phyloP scores from a whole-genome alignment of 768 basidiomycete species.

The Lactarius hatsudake region DNA sequence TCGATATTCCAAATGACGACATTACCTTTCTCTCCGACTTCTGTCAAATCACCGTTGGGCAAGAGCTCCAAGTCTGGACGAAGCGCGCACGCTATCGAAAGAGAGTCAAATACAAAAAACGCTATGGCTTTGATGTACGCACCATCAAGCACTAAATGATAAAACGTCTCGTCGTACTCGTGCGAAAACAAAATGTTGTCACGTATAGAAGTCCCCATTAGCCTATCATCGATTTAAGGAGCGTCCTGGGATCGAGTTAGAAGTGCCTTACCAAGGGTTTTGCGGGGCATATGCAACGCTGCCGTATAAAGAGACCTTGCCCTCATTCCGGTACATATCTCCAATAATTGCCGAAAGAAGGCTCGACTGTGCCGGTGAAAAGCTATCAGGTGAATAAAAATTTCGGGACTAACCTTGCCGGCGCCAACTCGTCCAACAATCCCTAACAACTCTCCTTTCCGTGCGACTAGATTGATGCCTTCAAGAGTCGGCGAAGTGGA shows the following conservation, averaged over 20 bases:
- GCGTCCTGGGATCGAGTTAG: neutral
- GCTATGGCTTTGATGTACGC: constrained; percentile 5
- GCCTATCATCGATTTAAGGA: constrained; percentile 43
- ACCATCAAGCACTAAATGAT: constrained; percentile 81
- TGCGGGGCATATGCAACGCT: constrained; percentile 82
- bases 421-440: constrained; percentile 87
- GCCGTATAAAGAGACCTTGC: constrained; percentile 66
- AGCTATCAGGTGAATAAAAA: constrained; percentile 13
- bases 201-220: constrained; percentile 79
- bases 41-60: constrained; percentile 77
- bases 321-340: constrained; percentile 78
- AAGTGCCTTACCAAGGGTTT: constrained; percentile 65
- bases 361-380: constrained; percentile 50
- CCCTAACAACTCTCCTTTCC: constrained; percentile 82
- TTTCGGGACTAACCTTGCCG: constrained; percentile 62
- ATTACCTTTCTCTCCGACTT: constrained; percentile 81
- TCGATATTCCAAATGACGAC: constrained; percentile 20
- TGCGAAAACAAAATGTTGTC: constrained; percentile 94
- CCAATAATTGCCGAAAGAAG: constrained; percentile 79
- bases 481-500: constrained; percentile 60
- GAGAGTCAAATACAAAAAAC: neutral
- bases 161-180: constrained; percentile 81
- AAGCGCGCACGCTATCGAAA: constrained; percentile 71
- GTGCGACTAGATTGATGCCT: constrained; percentile 68
- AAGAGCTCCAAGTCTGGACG: constrained; percentile 76